Base-by-base conservation (phyloP, 2,329 filamentous ascomycete species). In the Volutella citrinella region DNA sequence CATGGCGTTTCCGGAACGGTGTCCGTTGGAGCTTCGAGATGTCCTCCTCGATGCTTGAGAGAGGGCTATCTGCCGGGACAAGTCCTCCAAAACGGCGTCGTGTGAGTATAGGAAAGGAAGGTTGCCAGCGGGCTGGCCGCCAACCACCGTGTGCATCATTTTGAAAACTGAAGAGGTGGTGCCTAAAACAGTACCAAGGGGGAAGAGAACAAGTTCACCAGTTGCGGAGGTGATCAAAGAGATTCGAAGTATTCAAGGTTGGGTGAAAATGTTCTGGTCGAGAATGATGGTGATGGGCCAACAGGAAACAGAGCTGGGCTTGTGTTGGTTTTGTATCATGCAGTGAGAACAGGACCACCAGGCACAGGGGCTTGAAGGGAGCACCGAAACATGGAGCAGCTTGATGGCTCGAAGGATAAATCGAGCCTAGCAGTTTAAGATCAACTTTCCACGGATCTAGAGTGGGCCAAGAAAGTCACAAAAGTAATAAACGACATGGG, bases 1-100 rank as follows among this genome's bases (percentile, higher is more conserved):
- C 74, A 77, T 80, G 38, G 65, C 63, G 40, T 62, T 65, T 47
- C 63, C 66, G 30, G 58, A 61, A 51, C 68, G 71, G 56, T 71
- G 72, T 45, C 70, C 66, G 44, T 65, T 70, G 8, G 72, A 70
- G 16, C 65, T 60, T 42, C 70, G 66, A 15, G 75, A 75, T 42
- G 66, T 60, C 40, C 68, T 66, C 29, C 72, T 66, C 23, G 65
- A 57, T 18, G 66, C 57, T 36, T 72, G 69, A 21, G 69, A 66
- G 23, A 65, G 54, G 32, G 66, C 60, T 51, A 74, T 68, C 41
- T 80, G 76, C 42, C 64, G 69, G 17, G 70, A 69, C 20, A 73
- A 57, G 40, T 75, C 72, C 48, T 78, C 70, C 34, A 74, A 48
- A 30, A 74, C 63, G 30, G 60, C 57, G 39, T 73, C 69, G 33